Evolutionary conservation across 805 yeast genomes (phyloP), one percentile per base, ranked within the genome.

Genomic region (Yamadazyma kitorensis): DNA sequence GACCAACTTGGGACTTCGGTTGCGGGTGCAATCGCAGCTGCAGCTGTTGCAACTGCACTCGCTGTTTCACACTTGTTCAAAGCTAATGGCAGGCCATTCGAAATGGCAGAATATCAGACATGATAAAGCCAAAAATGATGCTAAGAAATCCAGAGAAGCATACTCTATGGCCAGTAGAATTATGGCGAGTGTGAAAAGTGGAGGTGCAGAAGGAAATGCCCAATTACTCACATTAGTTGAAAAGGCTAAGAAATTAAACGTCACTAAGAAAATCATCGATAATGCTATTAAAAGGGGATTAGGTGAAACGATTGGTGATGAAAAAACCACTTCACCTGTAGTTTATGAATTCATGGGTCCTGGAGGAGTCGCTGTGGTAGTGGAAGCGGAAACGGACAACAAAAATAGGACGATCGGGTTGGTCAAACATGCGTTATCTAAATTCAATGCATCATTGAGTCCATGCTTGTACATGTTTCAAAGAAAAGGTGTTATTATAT

Each of bases 21-120:
- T n/a, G n/a, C n/a, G n/a, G 7, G 27, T n/a, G 27, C 7, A n/a
- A 8, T 24, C 12, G 12, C 27, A 24, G 26, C 10, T 19, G 10
- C 22, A 19, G 10, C 22, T 7, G 10, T 7, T 7, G 7, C 10
- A 19, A 7, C 9, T 10, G 7, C 22, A 19, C 7, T 10, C 22
- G 22, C 22, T 19, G n/a, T n/a, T n/a, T n/a, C n/a, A n/a, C n/a
- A n/a, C n/a, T n/a, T n/a, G n/a, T n/a, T n/a, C n/a, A n/a, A n/a
- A n/a, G n/a, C n/a, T n/a, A 1, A 37, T 41, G n/a, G 79, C 87
- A 0, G 98, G 98, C 1, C 98, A 91, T 58, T 82, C 86, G 23
- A 91, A 89, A 59, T 91, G 98, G 98, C 86, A 94, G 27, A 86
- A 85, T 30, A 91, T 93, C 47, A 84, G 88, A 53, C 97, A 88